These are phyloP conservation scores for Ogataea degrootiae DNA, from an alignment of 805 yeast species.

Conservation along the genomic window DNA sequence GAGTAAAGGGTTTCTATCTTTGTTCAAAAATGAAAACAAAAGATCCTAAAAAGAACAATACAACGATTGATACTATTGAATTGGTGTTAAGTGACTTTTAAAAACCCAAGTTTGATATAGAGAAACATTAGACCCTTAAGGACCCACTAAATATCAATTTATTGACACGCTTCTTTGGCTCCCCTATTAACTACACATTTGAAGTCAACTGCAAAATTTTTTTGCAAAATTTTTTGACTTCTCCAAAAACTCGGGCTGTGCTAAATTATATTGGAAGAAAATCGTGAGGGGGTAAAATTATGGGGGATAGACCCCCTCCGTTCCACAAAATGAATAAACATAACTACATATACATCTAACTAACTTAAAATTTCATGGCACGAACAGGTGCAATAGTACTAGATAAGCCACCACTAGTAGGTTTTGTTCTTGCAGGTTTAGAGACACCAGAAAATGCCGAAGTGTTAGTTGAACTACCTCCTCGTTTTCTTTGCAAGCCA, in stretches of 20 bases:
- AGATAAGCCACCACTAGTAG: background rate
- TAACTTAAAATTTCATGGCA: conserved; percentile 13
- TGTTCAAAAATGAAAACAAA: too few relatives aligned
- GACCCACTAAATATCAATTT: too few relatives aligned
- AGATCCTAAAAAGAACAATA: too few relatives aligned
- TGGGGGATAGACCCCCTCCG: too few relatives aligned
- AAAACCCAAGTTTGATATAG: too few relatives aligned
- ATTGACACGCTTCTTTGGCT: too few relatives aligned
- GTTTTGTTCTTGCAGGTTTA: background rate
- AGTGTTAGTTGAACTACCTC: conserved; percentile 2
- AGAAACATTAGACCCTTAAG: too few relatives aligned
- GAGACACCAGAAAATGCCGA: background rate
- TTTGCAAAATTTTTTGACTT: background rate
- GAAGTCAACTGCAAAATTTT: background rate
- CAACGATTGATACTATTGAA: too few relatives aligned
- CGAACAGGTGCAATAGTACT: conserved; percentile 8
- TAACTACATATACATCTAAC: background rate
- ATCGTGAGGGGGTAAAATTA: too few relatives aligned
- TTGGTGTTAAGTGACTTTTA: too few relatives aligned
- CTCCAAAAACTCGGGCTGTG: background rate
- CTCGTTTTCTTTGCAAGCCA: conserved; percentile 1
- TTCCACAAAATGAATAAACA: background rate
- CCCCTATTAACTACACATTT: background rate
- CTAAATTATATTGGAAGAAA: too few relatives aligned
- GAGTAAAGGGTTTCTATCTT: too few relatives aligned